A percentile compares a stretch with the other conserved stretches of the same genome.
Conservation (phyloP, 192 early-diverging fungal species). For the Entrophospora sp. region DNA sequence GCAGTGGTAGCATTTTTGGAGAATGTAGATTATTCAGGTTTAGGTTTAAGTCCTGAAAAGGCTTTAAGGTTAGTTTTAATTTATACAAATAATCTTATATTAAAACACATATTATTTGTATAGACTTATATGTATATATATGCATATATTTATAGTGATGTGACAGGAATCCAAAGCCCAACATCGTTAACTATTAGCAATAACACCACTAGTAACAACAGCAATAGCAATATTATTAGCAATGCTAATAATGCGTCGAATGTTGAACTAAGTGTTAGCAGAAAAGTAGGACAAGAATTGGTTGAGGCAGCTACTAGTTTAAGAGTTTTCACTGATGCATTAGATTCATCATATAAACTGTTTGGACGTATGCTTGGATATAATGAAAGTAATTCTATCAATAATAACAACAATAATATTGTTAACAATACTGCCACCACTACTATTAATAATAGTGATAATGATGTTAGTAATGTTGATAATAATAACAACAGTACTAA, state of each 20-base stretch:
- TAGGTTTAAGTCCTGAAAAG: conserved; percentile 2
- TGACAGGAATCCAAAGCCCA: no score
- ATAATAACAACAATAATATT: no score
- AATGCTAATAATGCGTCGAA: no score
- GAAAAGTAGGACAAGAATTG: conserved; percentile 13
- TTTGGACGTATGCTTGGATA: conserved; percentile 16
- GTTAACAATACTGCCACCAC: no score
- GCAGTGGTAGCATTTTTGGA: conserved; percentile 32
- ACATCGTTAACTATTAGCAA: no score
- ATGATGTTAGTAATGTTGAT: no score
- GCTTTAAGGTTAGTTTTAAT: not conserved
- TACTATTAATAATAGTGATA: no score
- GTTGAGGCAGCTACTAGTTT: conserved; percentile 5
- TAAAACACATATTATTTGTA: no score
- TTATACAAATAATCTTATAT: not conserved
- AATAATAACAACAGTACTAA: no score
- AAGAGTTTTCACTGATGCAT: conserved; percentile 6
- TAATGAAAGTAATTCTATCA: not conserved
- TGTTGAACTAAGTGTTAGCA: not conserved
- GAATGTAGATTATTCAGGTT: not conserved
- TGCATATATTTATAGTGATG: not conserved
- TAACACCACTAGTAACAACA: no score
- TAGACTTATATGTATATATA: no score
- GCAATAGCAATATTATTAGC: no score
- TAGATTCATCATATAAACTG: conserved; percentile 11